A percentile compares a stretch with the other conserved stretches of the same genome.
These are phyloP conservation scores for Fragilaria radians DNA, from an alignment of 108 stramenopile species.

Conservation along the genomic window DNA sequence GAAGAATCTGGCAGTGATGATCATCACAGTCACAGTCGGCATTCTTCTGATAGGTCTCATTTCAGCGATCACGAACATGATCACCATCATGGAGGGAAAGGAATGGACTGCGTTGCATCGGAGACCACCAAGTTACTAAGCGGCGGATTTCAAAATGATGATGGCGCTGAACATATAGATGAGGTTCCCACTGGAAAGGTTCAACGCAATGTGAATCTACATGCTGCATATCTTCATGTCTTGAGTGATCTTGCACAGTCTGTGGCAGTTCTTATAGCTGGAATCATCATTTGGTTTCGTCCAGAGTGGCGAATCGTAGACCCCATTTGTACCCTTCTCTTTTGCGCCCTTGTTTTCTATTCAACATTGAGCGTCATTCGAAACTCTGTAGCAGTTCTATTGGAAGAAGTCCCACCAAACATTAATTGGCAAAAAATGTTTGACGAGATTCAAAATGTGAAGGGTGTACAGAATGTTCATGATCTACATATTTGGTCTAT, in stretches of 20 bases:
- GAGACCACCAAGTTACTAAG: constrained; percentile 1
- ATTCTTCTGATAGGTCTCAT: constrained; percentile 9
- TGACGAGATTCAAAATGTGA: constrained; percentile 43
- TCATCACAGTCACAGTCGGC: constrained; percentile 5
- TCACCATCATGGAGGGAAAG: constrained; percentile 15
- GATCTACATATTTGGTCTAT: constrained; percentile 91
- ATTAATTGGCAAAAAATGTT: constrained; percentile 57
- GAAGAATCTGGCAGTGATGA: too few species aligned
- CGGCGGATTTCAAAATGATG: constrained; percentile 1
- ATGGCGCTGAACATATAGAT: constrained; percentile 20
- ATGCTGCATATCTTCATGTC: constrained; percentile 93
- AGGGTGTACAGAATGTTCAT: constrained; percentile 76
- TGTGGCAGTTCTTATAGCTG: constrained; percentile 87
- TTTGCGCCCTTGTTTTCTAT: constrained; percentile 80
- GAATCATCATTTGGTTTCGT: constrained; percentile 82
- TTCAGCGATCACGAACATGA: constrained; percentile 25
- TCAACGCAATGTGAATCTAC: constrained; percentile 73
- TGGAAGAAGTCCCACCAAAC: constrained; percentile 86
- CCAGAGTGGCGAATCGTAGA: constrained; percentile 82
- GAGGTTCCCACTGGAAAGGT: constrained; percentile 13
- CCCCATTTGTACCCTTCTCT: constrained; percentile 90
- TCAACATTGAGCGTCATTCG: constrained; percentile 72
- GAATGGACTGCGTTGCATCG: constrained; percentile 2
- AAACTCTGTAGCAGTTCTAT: constrained; percentile 64
- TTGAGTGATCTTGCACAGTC: constrained; percentile 91